Conservation (phyloP, 441 rosid species). For the Gossypium lobatum region DNA sequence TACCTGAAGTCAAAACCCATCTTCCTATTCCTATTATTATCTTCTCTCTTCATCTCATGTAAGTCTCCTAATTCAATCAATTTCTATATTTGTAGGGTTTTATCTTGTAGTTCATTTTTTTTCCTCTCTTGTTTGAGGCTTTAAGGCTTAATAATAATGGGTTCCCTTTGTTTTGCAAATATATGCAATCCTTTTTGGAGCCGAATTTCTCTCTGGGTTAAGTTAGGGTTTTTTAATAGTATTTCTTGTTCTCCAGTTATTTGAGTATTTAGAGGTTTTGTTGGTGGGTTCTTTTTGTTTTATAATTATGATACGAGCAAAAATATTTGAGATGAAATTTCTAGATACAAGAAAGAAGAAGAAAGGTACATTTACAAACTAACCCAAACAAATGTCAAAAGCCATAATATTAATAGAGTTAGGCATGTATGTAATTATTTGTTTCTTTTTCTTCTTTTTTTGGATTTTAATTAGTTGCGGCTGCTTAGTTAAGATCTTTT, state of each 20-base stretch:
- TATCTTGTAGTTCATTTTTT: neutral
- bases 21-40: neutral
- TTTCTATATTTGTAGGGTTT: constrained; percentile 12
- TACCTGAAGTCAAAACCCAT: neutral
- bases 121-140: neutral
- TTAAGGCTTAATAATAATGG: neutral
- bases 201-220: neutral
- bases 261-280: neutral
- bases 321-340: too few relatives aligned
- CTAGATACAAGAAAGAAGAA: too few relatives aligned
- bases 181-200: neutral
- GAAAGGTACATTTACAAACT: too few relatives aligned
- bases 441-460: neutral
- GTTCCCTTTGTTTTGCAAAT: neutral
- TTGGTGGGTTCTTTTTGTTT: neutral
- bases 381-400: too few relatives aligned
- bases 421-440: too few relatives aligned
- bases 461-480: neutral
- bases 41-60: neutral
- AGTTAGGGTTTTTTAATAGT: constrained; percentile 8
- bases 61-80: neutral
- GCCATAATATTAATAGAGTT: too few relatives aligned
- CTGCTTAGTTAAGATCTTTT: neutral
- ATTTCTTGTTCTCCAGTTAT: neutral
- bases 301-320: too few relatives aligned